These are phyloP conservation scores for Boehmeria nivea DNA, from an alignment of 306 rosid species.

Conservation along the genomic window DNA sequence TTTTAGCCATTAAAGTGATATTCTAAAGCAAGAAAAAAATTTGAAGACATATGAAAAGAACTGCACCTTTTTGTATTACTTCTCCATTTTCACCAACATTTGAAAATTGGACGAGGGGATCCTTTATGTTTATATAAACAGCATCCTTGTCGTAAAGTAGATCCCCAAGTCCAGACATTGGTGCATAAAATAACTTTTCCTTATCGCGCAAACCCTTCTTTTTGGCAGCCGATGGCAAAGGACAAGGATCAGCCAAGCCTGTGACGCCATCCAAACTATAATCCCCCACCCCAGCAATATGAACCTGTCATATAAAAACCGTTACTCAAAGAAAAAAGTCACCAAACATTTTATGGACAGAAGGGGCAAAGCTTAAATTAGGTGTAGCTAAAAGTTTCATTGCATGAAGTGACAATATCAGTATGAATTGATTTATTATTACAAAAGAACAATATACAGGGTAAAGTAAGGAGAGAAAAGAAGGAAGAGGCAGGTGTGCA, in stretches of 20 bases:
- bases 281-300: slow-evolving; percentile 96
- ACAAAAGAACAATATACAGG: too few species aligned
- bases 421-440: too few species aligned
- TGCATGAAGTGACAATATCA: not conserved
- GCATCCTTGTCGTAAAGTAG: slow-evolving; percentile 94
- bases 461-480: too few species aligned
- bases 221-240: slow-evolving; percentile 96
- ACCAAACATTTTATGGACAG: not conserved
- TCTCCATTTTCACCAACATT: slow-evolving; percentile 53
- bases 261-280: slow-evolving; percentile 51
- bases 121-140: slow-evolving; percentile 81
- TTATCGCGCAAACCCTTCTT: slow-evolving; percentile 94
- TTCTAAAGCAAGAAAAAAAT: not conserved
- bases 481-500: too few species aligned
- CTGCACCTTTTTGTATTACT: slow-evolving; percentile 44
- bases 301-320: slow-evolving; percentile 68
- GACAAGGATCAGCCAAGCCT: slow-evolving; percentile 83
- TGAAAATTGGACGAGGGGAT: slow-evolving; percentile 78
- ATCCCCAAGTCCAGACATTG: slow-evolving; percentile 97
- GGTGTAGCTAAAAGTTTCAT: not conserved
- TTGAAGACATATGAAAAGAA: slow-evolving; percentile 11
- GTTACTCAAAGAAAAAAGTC: not conserved
- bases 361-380: not conserved
- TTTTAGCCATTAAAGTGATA: too few species aligned
- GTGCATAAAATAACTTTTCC: slow-evolving; percentile 85